These are phyloP conservation scores for Taphrina betulina DNA, from an alignment of 1,139 yeast genomes.

Conservation along the genomic window DNA sequence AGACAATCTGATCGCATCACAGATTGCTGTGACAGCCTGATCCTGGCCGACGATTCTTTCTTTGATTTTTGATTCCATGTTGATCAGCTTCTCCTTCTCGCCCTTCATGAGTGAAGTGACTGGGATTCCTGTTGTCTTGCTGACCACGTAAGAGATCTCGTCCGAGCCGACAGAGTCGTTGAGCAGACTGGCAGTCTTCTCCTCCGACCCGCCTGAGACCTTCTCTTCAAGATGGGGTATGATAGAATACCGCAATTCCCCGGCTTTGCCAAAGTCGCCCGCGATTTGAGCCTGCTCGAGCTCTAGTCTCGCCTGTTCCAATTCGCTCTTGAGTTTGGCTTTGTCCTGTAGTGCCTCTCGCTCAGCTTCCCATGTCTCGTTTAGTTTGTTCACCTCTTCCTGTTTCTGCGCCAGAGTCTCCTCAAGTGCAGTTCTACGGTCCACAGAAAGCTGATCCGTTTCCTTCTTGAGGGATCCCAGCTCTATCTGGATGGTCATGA, in stretches of 20 bases:
- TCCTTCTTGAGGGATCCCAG: conserved; percentile 90
- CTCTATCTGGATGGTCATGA: conserved; percentile 93
- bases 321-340: conserved; percentile 72
- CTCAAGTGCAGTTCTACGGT: conserved; percentile 65
- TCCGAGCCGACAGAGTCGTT: conserved; percentile 94
- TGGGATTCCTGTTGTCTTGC: conserved; percentile 95
- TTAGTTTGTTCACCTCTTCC: conserved; percentile 65
- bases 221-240: conserved; percentile 75
- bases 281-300: conserved; percentile 78
- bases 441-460: conserved; percentile 77
- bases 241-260: conserved; percentile 79
- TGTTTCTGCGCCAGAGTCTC: conserved; percentile 62
- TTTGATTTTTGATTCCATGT: conserved; percentile 77
- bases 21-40: conserved; percentile 82
- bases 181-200: conserved; percentile 49
- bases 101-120: conserved; percentile 89
- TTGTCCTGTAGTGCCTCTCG: conserved; percentile 65
- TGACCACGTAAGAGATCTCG: conserved; percentile 87
- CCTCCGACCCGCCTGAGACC: conserved; percentile 51
- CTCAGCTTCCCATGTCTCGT: conserved; percentile 84
- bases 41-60: conserved; percentile 91
- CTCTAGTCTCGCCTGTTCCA: conserved; percentile 80
- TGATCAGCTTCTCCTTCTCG: conserved; percentile 83
- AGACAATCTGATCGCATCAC: conserved; percentile 93
- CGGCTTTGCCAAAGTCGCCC: conserved; percentile 84